phyloP scores from a whole-genome alignment of 345 rosid genomes.

The Euclidium syriacum region DNA sequence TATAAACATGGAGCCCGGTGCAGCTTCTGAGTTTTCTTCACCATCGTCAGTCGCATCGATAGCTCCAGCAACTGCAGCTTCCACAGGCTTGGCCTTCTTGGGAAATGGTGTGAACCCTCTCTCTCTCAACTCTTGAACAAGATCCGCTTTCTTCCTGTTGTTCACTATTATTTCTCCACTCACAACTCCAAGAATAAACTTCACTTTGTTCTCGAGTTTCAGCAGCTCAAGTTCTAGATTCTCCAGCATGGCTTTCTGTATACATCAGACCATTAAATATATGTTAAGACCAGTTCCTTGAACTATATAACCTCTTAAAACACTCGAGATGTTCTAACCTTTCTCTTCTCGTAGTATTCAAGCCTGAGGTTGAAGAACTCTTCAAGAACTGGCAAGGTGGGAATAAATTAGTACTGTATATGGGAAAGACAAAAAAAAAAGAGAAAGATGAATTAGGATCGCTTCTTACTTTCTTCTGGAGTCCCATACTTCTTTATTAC shows the following conservation, averaged over 20 bases:
- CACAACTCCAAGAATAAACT: slow-evolving; percentile 87
- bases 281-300: background rate
- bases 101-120: slow-evolving; percentile 85
- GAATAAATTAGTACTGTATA: background rate
- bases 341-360: slow-evolving; percentile 61
- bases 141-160: slow-evolving; percentile 82
- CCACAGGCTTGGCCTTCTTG: slow-evolving; percentile 47
- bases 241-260: slow-evolving; percentile 56
- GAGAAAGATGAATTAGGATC: background rate
- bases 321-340: slow-evolving; percentile 42
- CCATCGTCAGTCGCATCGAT: no score
- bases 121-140: slow-evolving; percentile 61
- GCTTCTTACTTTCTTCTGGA: slow-evolving; percentile 72
- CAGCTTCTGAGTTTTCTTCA: no score
- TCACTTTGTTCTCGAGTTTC: slow-evolving; percentile 80
- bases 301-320: background rate
- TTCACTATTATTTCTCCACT: slow-evolving; percentile 77
- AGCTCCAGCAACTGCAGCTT: slow-evolving; percentile 76
- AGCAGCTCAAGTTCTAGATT: slow-evolving; percentile 62
- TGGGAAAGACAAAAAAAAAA: background rate
- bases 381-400: slow-evolving; percentile 61
- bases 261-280: slow-evolving; percentile 9
- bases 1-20: slow-evolving; percentile 32
- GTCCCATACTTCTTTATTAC: slow-evolving; percentile 76
- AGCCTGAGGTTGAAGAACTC: slow-evolving; percentile 77